Base-by-base conservation (phyloP, 2,329 filamentous ascomycete genomes). In the Diaporthe sp. region DNA sequence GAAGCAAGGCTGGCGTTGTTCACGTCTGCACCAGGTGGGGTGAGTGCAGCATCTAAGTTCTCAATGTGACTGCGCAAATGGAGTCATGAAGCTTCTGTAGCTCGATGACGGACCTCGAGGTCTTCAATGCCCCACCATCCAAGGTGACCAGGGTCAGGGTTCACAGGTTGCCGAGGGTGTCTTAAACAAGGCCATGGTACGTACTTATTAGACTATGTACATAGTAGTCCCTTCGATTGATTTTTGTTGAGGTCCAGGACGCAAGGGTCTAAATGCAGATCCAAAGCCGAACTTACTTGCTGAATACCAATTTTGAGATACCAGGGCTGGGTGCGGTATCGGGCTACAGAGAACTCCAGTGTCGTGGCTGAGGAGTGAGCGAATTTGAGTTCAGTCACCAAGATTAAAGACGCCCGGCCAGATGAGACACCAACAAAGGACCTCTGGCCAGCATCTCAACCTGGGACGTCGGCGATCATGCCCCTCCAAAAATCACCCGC, bases 41-140 rank as follows among this genome's bases (percentile, higher is more conserved):
- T 53, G 31, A 20, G 22, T 67, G 20, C n/a, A 31, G 28, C 20
- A 20, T n/a, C 4, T 10, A n/a, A 37, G 15, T 12, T 17, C 8
- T 84, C 4, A 5, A 20, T 20, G 5, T 20, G 37, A 42, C 22
- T 17, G 34, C 10, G 1, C 28, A 70, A 47, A 42, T 8, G n/a
- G 7, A n/a, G 28, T 6, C 44, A 34, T 25, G 31, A 39, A 53
- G 65, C 31, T 53, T 68, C 39, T 13, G 42, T n/a, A 47, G 9
- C 65, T 53, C 25, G 22, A 57, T 57, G 53, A 57, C 53, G 20
- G 34, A 47, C n/a, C 42, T 63, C n/a, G 39, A 44, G 17, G 3
- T 47, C 25, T 22, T 49, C 31, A 39, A 53, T 37, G 6, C 42
- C 61, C 61, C 42, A n/a, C 28, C 61, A 34, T 51, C 2, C 13